Conservation (phyloP, 345 rosid genomes). For the Geranium brycei region DNA sequence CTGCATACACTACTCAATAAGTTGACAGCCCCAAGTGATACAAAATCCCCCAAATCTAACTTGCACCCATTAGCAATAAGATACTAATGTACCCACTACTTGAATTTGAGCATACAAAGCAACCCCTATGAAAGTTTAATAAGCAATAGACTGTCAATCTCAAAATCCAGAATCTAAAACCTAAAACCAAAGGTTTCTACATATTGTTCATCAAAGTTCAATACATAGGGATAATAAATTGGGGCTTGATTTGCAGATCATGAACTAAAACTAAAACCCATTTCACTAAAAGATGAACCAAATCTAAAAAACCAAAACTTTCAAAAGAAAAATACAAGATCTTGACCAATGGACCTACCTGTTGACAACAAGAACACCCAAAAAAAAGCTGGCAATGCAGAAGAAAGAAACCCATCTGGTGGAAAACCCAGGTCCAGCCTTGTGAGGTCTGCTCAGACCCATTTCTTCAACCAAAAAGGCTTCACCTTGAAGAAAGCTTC, state of each 20-base stretch:
- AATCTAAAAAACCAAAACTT: constrained; percentile 12
- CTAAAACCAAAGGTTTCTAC: too few relatives aligned
- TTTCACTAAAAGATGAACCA: background rate
- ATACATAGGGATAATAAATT: background rate
- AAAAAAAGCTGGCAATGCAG: constrained; percentile 65
- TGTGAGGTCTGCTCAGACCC: constrained; percentile 54
- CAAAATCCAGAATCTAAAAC: background rate
- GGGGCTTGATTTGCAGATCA: background rate
- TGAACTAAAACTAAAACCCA: background rate
- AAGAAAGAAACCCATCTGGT: constrained; percentile 54
- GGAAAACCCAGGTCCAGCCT: constrained; percentile 42
- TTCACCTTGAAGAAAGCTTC: constrained; percentile 21
- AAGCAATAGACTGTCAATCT: too few relatives aligned
- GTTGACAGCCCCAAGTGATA: background rate
- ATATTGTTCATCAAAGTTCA: background rate
- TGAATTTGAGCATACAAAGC: too few relatives aligned
- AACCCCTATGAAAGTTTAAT: too few relatives aligned
- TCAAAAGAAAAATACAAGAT: constrained; percentile 22
- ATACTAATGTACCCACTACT: background rate
- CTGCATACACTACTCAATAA: background rate
- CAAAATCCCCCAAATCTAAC: background rate
- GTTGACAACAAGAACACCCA: constrained; percentile 57
- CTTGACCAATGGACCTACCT: constrained; percentile 32
- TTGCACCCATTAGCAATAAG: background rate
- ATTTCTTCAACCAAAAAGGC: constrained; percentile 20